Evolutionary conservation across 2,329 filamentous ascomycete species (phyloP), one percentile per base, ranked within the genome.

Genomic region (Talaromyces sp.): DNA sequence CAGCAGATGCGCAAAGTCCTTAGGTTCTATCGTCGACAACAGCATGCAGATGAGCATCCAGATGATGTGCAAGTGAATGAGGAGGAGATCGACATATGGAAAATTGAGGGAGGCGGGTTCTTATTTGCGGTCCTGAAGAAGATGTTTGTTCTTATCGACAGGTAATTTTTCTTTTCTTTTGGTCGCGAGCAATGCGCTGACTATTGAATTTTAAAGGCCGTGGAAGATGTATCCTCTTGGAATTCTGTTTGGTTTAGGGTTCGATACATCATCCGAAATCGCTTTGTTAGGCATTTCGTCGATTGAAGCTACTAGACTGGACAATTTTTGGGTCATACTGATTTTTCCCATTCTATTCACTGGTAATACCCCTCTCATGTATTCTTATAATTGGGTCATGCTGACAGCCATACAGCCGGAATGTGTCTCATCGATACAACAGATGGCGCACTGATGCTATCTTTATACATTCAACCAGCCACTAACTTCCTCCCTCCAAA

Each of bases 151-250:
- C 81, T 96, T 27, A 86, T 89, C 70, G 84, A 89, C 70, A 78
- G 81, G 75, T 82, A 68, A 39, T 72, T 10, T 37, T 65, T 57
- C 41, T 3, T 4, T 35, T 41, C 49, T 24, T 22, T 19, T 0
- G 6, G 31, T 22, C 10, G 10, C 37, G 19, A 31, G 22, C 3
- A 19, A 59, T 31, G 13, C 22, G 22, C 56, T 59, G 4, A 59
- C 14, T 13, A 2, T 31, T 45, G 7, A 54, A 81, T 19, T 2
- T 31, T 45, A 7, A 54, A 81, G 79, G 1, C 78, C 80, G 0
- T 98, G 94, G 94, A 98, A 98, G 77, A 97, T 97, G 93, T 95
- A 96, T 70, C 93, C 92, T 0, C 81, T 97, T 0, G 94, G 94
- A 0, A 84, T 98, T 0, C 81, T 98, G 4, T 98, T 94, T 72